Evolutionary conservation across 768 basidiomycete species (phyloP).

Genomic region (Mycena olivaceomarginata): DNA sequence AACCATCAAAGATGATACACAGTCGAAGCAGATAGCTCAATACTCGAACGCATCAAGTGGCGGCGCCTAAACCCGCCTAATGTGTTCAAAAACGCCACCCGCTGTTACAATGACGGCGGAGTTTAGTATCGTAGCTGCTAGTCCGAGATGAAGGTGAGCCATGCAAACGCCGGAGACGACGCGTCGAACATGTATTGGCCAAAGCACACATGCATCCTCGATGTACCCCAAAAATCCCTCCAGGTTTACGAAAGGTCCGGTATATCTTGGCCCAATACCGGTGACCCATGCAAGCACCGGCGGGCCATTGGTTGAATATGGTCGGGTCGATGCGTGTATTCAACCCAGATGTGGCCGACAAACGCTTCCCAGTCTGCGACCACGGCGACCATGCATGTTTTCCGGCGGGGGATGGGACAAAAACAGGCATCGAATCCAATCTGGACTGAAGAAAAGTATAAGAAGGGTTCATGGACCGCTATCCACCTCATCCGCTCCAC

Average conservation of each 20-base stretch:
- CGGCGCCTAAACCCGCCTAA: too few relatives aligned
- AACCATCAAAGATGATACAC: too few relatives aligned
- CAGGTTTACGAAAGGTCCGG: not conserved
- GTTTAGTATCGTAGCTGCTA: not conserved
- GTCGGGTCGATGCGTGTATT: not conserved
- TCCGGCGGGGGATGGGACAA: not conserved
- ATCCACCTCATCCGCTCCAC: not conserved
- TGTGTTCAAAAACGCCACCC: not conserved
- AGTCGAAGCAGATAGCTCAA: too few relatives aligned
- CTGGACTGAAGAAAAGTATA: constrained; percentile 3
- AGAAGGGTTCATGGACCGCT: not conserved
- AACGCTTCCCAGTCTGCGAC: not conserved
- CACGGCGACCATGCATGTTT: not conserved
- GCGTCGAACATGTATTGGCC: too few relatives aligned
- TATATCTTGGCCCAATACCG: not conserved
- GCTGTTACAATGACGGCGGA: not conserved
- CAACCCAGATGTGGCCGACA: not conserved
- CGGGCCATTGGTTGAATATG: not conserved
- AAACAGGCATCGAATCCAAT: not conserved
- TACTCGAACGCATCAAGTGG: too few relatives aligned
- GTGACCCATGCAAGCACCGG: not conserved
- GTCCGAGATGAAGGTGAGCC: not conserved
- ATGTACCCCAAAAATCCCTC: not conserved
- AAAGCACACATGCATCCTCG: too few relatives aligned
- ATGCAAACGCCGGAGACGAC: not conserved